These are phyloP conservation scores for Aureobasidium sp. DNA, from an alignment of 2,329 filamentous ascomycete genomes.

Conservation along the genomic window DNA sequence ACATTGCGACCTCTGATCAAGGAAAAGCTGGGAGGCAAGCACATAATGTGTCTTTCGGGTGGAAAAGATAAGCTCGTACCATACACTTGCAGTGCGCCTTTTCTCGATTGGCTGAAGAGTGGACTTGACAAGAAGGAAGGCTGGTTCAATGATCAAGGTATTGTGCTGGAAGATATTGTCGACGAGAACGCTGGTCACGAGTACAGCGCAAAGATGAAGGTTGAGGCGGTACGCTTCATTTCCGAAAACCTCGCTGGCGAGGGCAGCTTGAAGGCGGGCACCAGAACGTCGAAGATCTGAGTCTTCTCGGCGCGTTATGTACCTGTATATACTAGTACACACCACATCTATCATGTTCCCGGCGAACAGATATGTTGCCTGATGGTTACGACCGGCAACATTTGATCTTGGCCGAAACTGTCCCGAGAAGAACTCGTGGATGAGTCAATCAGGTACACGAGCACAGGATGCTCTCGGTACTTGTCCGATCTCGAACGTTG, in stretches of 20 bases:
- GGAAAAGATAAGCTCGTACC: slow-evolving; percentile 67
- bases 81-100: slow-evolving; percentile 53
- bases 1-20: slow-evolving; percentile 30
- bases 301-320: no score
- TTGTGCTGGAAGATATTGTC: slow-evolving; percentile 58
- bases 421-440: neutral
- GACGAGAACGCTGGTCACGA: slow-evolving; percentile 63
- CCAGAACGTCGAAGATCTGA: slow-evolving; percentile 16
- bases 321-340: neutral
- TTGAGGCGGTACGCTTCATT: slow-evolving; percentile 59
- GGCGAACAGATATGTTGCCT: no score
- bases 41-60: slow-evolving; percentile 58
- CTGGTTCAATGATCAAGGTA: slow-evolving; percentile 50
- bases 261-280: slow-evolving; percentile 7
- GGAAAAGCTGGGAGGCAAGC: slow-evolving; percentile 49
- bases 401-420: neutral
- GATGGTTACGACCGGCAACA: neutral
- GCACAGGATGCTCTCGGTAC: neutral
- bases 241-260: slow-evolving; percentile 33
- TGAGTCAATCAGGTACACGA: neutral
- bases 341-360: no score
- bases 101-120: slow-evolving; percentile 55
- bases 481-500: neutral
- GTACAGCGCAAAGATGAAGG: slow-evolving; percentile 62
- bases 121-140: slow-evolving; percentile 36